Percentiles rank a stretch among this genome's conserved stretches.
Conservation (phyloP, 2,329 filamentous ascomycete species). For the Fusarium pseudonygamai region DNA sequence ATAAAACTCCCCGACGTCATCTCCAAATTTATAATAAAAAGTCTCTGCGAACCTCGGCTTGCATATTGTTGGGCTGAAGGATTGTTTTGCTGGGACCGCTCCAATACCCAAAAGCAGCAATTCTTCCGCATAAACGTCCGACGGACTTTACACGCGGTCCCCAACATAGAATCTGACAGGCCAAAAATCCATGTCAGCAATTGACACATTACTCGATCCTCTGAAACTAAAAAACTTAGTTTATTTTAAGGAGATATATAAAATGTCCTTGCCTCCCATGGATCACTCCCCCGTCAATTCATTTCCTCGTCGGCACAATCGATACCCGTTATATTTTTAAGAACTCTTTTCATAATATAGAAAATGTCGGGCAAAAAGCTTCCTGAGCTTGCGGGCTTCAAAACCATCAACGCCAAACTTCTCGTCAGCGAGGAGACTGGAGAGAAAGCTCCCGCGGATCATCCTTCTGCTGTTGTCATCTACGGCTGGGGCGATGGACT, state of each 20-base stretch:
- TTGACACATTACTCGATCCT: background rate
- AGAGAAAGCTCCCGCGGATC: conserved; percentile 29
- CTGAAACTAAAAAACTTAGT: background rate
- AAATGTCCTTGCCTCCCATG: background rate
- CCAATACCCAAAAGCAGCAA: conserved; percentile 13
- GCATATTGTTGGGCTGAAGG: conserved; percentile 9
- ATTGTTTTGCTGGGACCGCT: conserved; percentile 13
- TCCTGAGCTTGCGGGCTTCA: conserved; percentile 52
- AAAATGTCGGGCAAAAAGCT: conserved; percentile 34
- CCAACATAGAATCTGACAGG: conserved; percentile 12
- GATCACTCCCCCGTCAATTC: background rate
- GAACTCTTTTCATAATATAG: background rate
- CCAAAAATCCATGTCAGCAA: conserved; percentile 1
- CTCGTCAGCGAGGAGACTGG: conserved; percentile 52
- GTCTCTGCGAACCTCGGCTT: background rate
- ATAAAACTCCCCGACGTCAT: background rate
- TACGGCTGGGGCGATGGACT: conserved; percentile 67
- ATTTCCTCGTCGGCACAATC: background rate
- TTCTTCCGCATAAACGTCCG: conserved; percentile 7
- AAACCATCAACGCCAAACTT: conserved; percentile 57
- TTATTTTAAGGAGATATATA: conserved; percentile 1
- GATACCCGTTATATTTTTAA: no score
- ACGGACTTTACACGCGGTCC: conserved; percentile 11
- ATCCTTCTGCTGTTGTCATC: conserved; percentile 60
- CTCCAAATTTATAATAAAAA: background rate